phyloP scores from a whole-genome alignment of 2,329 filamentous ascomycete genomes.

The Phaeomoniella chlamydospora region DNA sequence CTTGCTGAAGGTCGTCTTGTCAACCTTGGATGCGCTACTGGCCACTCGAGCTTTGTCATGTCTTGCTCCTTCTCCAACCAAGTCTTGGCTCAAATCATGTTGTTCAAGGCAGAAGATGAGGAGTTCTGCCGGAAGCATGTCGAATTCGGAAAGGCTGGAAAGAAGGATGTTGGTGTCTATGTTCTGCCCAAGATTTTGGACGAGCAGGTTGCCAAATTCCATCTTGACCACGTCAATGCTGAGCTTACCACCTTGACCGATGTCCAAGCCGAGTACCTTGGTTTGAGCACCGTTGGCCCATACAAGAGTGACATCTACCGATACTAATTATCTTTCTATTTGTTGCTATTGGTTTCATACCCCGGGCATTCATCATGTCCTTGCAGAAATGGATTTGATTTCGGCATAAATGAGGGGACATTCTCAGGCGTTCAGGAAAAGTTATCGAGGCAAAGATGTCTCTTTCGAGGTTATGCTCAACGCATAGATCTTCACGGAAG shows the following conservation, averaged over 20 bases:
- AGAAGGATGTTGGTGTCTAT: conserved; percentile 86
- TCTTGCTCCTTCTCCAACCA: conserved; percentile 99
- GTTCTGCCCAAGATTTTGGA: conserved; percentile 97
- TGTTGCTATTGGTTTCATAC: neutral
- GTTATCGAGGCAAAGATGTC: too few species aligned
- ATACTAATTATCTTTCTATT: conserved; percentile 7
- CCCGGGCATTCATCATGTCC: conserved; percentile 1
- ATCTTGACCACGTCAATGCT: conserved; percentile 84
- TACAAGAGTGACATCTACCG: conserved; percentile 89
- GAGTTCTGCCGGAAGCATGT: conserved; percentile 86
- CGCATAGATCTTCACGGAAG: conserved; percentile 8
- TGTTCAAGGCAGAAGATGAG: conserved; percentile 84
- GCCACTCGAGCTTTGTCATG: conserved; percentile 99
- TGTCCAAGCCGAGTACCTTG: conserved; percentile 90
- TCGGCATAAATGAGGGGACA: conserved; percentile 3
- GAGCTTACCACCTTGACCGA: conserved; percentile 77
- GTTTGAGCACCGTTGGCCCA: conserved; percentile 71
- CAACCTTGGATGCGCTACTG: conserved; percentile 97
- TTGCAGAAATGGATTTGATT: conserved; percentile 3
- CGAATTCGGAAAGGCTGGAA: conserved; percentile 85
- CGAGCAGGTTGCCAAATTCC: conserved; percentile 92
- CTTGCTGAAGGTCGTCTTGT: conserved; percentile 96
- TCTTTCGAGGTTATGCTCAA: conserved; percentile 11
- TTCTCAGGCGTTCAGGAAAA: too few species aligned
- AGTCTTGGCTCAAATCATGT: conserved; percentile 96